Conservation (phyloP, 2,329 filamentous ascomycete genomes). For the Pseudogymnoascus sp. region DNA sequence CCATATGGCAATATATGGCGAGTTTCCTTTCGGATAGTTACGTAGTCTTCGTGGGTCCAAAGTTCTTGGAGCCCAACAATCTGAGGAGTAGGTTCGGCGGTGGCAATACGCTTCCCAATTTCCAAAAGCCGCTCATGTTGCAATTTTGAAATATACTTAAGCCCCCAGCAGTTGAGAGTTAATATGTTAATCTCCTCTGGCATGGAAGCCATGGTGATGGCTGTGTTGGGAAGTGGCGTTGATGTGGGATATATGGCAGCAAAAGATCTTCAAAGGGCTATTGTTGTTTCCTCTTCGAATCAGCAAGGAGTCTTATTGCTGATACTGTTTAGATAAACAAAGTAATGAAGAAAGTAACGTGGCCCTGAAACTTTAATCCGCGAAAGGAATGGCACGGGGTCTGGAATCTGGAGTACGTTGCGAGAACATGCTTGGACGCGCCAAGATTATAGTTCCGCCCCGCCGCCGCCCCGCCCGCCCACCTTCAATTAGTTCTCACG, state of each 20-base stretch:
- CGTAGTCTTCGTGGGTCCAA: conserved; percentile 82
- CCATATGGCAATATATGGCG: conserved; percentile 71
- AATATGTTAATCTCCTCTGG: conserved; percentile 65
- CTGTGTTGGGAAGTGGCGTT: background rate
- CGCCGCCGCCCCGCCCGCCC: background rate
- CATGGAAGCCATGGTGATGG: conserved; percentile 22
- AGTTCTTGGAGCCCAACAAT: conserved; percentile 94
- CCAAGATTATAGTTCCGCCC: background rate
- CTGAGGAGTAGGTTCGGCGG: conserved; percentile 59
- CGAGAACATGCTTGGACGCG: background rate
- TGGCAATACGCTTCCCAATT: conserved; percentile 73
- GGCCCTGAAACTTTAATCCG: background rate
- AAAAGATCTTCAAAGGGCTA: background rate
- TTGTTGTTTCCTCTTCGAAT: background rate
- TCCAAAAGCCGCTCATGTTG: conserved; percentile 71
- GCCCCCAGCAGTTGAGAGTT: conserved; percentile 94
- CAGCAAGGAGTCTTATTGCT: background rate
- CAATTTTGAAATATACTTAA: conserved; percentile 75
- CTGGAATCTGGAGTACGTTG: background rate
- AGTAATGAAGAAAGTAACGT: background rate
- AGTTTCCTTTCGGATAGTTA: conserved; percentile 66
- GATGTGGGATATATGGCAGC: background rate
- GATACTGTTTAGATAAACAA: background rate
- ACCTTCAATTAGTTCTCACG: background rate
- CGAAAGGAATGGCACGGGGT: background rate